A percentile compares a stretch with the other conserved stretches of the same genome.
phyloP scores from a whole-genome alignment of 768 basidiomycete species.

The Pleurotus salmoneostramineus region DNA sequence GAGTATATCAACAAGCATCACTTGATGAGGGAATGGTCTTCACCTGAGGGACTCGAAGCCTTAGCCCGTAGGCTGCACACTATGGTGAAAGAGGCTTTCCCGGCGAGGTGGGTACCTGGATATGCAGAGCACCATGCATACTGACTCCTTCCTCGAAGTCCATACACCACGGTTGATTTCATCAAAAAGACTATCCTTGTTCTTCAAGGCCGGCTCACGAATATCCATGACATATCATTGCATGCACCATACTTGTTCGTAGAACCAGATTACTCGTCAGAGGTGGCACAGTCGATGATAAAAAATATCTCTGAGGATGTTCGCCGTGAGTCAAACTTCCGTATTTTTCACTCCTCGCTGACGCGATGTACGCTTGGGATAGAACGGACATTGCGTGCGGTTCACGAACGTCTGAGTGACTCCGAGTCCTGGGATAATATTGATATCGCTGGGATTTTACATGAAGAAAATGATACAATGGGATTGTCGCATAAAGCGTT shows the following conservation, averaged over 20 bases:
- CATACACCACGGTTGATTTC: conserved; percentile 49
- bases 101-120: conserved; percentile 44
- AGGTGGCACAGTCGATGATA: conserved; percentile 54
- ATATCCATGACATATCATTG: conserved; percentile 64
- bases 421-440: conserved; percentile 33
- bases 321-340: conserved; percentile 26
- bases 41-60: conserved; percentile 42
- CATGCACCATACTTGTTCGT: conserved; percentile 78
- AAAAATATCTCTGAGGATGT: conserved; percentile 36
- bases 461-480: conserved; percentile 36
- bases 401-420: conserved; percentile 25
- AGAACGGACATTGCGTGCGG: conserved; percentile 30
- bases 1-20: conserved; percentile 89
- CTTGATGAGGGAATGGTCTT: conserved; percentile 52
- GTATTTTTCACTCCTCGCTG: conserved; percentile 8
- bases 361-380: background rate
- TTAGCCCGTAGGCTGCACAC: conserved; percentile 54
- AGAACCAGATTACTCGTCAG: conserved; percentile 53
- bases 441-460: conserved; percentile 33
- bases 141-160: conserved; percentile 21
- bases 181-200: conserved; percentile 60
- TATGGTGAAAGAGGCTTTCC: conserved; percentile 52
- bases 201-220: conserved; percentile 68
- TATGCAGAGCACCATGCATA: conserved; percentile 2
- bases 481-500: conserved; percentile 46